phyloP scores from a whole-genome alignment of 176 grass and related monocot genomes.

The Hsuehochloa calcarea region DNA sequence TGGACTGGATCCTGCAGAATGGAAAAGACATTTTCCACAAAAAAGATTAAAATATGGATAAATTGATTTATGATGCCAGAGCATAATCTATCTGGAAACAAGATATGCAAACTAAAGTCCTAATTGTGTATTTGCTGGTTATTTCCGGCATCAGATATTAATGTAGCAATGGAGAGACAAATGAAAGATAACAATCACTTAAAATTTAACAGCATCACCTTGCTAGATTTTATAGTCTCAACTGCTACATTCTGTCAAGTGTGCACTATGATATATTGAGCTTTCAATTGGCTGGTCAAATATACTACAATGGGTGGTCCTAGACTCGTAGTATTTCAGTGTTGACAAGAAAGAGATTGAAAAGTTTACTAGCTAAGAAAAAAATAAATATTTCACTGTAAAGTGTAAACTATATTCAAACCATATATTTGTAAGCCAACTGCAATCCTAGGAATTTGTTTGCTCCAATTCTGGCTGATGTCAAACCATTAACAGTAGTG shows the following conservation, averaged over 20 bases:
- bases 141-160: background rate
- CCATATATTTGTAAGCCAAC: background rate
- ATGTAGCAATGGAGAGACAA: background rate
- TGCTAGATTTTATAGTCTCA: background rate
- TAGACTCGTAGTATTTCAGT: background rate
- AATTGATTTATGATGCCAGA: background rate
- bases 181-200: background rate
- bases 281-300: conserved; percentile 8
- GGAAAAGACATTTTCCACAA: background rate
- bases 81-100: conserved; percentile 12
- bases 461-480: background rate
- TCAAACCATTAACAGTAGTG: background rate
- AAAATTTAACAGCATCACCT: background rate
- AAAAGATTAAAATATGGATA: background rate
- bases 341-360: background rate
- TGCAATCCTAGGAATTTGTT: background rate
- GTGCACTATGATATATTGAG: conserved; percentile 4
- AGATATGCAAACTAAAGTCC: background rate
- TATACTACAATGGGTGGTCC: background rate
- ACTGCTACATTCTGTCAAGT: background rate
- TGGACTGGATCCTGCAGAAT: conserved; percentile 79
- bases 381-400: background rate
- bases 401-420: conserved; percentile 23
- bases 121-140: background rate
- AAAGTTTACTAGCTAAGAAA: background rate